Evolutionary conservation across 108 stramenopile species (phyloP), one percentile per base, ranked within the genome.

Genomic region (Epithemia pelagica): DNA sequence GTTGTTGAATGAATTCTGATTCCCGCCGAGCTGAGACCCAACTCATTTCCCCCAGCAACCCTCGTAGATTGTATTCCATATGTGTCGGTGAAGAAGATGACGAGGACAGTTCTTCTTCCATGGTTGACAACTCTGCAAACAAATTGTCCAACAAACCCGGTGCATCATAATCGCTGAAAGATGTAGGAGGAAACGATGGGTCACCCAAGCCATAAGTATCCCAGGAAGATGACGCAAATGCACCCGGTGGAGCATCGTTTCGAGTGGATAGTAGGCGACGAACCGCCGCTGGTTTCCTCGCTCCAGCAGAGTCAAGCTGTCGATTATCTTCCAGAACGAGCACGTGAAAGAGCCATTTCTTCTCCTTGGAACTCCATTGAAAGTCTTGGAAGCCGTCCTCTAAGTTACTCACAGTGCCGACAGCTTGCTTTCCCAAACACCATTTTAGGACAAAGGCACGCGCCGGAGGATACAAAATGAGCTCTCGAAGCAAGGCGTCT

Each of bases 281-380:
- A 25, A 86, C 59, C 30, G 74, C 72, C 20, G 27, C 28, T 0
- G 70, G 32, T 60, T 72, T 72, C 22, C 71, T 78, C 7, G 68
- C 54, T 33, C 76, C 88, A 23, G 74, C 60, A 0, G 77, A 54
- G 51, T 78, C 70, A 18, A 84, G 28, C 21, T 80, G 56, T 37
- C 68, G 53, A n/a, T 77, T 52, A 59, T 73, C 67, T 23, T 80
- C 82, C 22, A 79, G 73, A 19, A 89, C 79, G 60, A 78, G 80
- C 51, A 72, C 27, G 10, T 46, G 37, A 73, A 86, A 89, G 32
- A 89, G 67, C 88, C 88, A 89, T 57, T 75, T 57, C 32, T 82
- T 83, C 60, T 84, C 85, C 2, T 67, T 59, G n/a, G 54, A 56
- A 53, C 79, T 83, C 88, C 88, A 89, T 51, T 71, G 32, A 66